Evolutionary conservation across 2,329 filamentous ascomycete genomes (phyloP), one percentile per base, ranked within the genome.

Genomic region (Colletotrichum orchidophilum): DNA sequence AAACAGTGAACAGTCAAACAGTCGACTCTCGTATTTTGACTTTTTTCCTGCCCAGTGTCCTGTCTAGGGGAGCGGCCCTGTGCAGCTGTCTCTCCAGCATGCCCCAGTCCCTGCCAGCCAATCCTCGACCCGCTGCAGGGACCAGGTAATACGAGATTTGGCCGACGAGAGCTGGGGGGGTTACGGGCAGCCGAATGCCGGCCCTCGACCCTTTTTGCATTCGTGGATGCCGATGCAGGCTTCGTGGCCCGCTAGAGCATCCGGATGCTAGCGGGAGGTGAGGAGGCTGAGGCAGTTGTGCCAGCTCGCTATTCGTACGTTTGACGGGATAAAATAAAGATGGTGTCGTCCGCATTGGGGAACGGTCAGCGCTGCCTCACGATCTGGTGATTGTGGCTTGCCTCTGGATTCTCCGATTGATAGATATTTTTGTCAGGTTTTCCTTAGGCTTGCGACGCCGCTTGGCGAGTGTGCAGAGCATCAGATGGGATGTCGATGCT

Each of bases 141-240:
- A 71, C 58, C 58, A 63, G 68, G 69, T 53, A 15, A 69, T 71
- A 69, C 64, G 69, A 71, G 64, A 68, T 63, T 39, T 42, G 52
- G 58, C 21, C 42, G 59, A 62, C 18, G 62, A 26, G 27, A 31
- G 26, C 21, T 27, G 61, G 54, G 46, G 26, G 33, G 27, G 66
- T 49, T n/a, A n/a, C 52, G 52, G 42, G 46, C 64, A 68, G 39
- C 64, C 64, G 68, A 71, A 42, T 59, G 64, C 68, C 68, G 64
- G 64, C 46, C 69, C 18, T 54, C 46, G 64, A 63, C 58, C 59
- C 26, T 58, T 29, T 58, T 67, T 26, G 21, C 31, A 35, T 18
- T 57, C 50, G 53, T 29, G 64, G 64, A 60, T 63, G 58, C 50
- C 52, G 58, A 68, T 26, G 33, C 42, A 71, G 39, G 15, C 57